Conservation (phyloP, 805 yeast species). For the Pichia exigua region DNA sequence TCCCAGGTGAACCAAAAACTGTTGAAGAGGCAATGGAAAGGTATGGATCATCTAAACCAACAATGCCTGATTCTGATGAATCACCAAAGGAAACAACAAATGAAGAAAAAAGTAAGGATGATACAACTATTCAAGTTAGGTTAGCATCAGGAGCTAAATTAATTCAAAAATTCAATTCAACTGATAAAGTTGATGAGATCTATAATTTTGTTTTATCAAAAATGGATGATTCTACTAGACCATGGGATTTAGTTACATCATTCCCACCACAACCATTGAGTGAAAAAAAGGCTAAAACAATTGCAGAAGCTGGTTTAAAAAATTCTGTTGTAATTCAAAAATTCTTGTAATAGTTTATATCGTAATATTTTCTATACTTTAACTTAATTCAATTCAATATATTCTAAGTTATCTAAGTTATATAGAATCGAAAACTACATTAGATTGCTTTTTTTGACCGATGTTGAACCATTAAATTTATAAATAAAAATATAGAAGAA, state of each 20-base stretch:
- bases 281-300: constrained; percentile 45
- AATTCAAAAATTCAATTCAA: constrained; percentile 53
- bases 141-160: constrained; percentile 73
- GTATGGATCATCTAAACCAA: constrained; percentile 1
- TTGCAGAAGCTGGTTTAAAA: constrained; percentile 67
- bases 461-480: constrained; percentile 37
- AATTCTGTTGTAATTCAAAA: constrained; percentile 89
- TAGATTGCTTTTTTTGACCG: constrained; percentile 23
- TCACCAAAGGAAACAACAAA: constrained; percentile 17
- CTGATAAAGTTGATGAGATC: constrained; percentile 56
- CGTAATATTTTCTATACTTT: neutral
- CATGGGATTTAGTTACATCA: constrained; percentile 64
- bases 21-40: constrained; percentile 6
- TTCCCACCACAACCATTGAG: constrained; percentile 75
- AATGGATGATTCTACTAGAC: constrained; percentile 34
- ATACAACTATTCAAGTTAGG: constrained; percentile 71
- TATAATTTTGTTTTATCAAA: constrained; percentile 59
- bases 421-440: neutral
- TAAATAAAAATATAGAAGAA: constrained; percentile 13
- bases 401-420: too few species aligned
- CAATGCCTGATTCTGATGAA: constrained; percentile 10
- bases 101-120: constrained; percentile 24
- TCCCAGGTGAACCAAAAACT: constrained; percentile 54
- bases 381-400: too few species aligned
- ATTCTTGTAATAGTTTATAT: constrained; percentile 39